Evolutionary conservation across 805 yeast species (phyloP).

Genomic region (Sungouiella blattae): DNA sequence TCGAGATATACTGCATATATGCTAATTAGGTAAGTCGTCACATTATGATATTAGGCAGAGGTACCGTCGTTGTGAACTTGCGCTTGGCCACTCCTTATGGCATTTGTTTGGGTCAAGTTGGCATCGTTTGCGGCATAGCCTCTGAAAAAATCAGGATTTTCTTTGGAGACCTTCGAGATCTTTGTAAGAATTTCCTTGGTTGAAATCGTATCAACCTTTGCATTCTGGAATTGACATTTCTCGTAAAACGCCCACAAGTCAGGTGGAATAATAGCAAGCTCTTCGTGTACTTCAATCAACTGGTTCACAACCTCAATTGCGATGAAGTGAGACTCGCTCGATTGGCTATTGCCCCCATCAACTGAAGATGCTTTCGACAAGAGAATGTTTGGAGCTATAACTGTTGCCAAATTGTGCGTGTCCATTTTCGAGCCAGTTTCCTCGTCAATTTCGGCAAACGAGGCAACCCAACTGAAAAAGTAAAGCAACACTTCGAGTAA

Average conservation of each 20-base stretch:
- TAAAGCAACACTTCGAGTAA: slow-evolving; percentile 79
- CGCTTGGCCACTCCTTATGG: slow-evolving; percentile 12
- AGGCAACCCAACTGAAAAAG: slow-evolving; percentile 92
- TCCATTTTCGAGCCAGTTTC: slow-evolving; percentile 91
- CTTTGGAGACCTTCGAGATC: slow-evolving; percentile 30
- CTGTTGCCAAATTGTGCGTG: slow-evolving; percentile 91
- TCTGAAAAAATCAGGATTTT: slow-evolving; percentile 28
- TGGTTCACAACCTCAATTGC: slow-evolving; percentile 89
- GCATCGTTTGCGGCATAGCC: not conserved
- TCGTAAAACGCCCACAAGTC: slow-evolving; percentile 53
- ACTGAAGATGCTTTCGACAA: slow-evolving; percentile 48
- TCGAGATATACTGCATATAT: too few species aligned
- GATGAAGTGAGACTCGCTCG: slow-evolving; percentile 73
- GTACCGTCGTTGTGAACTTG: slow-evolving; percentile 5
- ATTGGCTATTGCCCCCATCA: slow-evolving; percentile 19
- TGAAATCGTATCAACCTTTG: slow-evolving; percentile 16
- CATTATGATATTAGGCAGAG: too few species aligned
- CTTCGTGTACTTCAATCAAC: slow-evolving; percentile 77
- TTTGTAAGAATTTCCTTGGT: slow-evolving; percentile 36
- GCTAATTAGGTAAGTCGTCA: too few species aligned
- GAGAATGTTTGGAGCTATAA: slow-evolving; percentile 86
- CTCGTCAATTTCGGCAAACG: slow-evolving; percentile 90
- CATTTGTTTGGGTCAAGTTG: slow-evolving; percentile 7
- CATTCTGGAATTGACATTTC: slow-evolving; percentile 35
- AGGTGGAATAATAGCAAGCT: slow-evolving; percentile 70